Percentiles rank a stretch among this genome's conserved stretches.
Evolutionary conservation across 805 yeast species (phyloP).

Genomic region (Isabelozyma heimii): DNA sequence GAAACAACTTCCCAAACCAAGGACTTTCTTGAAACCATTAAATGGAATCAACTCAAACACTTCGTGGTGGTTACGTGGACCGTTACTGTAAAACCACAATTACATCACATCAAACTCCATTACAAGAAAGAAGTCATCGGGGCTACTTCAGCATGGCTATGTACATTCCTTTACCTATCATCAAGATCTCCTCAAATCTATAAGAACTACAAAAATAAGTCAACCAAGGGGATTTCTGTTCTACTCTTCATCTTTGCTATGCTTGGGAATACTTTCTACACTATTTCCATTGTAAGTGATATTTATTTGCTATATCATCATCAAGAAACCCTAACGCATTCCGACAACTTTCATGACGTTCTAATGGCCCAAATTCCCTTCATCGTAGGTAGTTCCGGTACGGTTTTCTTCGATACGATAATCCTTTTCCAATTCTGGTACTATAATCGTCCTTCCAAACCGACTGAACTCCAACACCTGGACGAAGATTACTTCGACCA

Average conservation of each 20-base stretch:
- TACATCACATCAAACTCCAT: not conserved
- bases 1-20: not conserved
- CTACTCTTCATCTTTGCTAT: constrained; percentile 34
- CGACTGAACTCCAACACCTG: not conserved
- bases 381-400: constrained; percentile 82
- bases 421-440: constrained; percentile 34
- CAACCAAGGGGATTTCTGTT: constrained; percentile 35
- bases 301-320: constrained; percentile 19
- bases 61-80: not conserved
- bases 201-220: constrained; percentile 24
- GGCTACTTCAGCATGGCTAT: constrained; percentile 29
- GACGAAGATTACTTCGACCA: not conserved
- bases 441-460: constrained; percentile 4
- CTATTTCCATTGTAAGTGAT: constrained; percentile 29
- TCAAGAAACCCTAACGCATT: constrained; percentile 10
- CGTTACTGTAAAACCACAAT: not conserved
- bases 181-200: constrained; percentile 36
- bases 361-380: constrained; percentile 74
- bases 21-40: not conserved
- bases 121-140: constrained; percentile 12
- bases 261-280: constrained; percentile 34
- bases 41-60: not conserved
- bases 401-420: constrained; percentile 56
- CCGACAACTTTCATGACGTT: constrained; percentile 40
- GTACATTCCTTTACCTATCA: constrained; percentile 27